Base-by-base conservation (phyloP, 768 basidiomycete genomes). In the Xerocomellus intermedius region DNA sequence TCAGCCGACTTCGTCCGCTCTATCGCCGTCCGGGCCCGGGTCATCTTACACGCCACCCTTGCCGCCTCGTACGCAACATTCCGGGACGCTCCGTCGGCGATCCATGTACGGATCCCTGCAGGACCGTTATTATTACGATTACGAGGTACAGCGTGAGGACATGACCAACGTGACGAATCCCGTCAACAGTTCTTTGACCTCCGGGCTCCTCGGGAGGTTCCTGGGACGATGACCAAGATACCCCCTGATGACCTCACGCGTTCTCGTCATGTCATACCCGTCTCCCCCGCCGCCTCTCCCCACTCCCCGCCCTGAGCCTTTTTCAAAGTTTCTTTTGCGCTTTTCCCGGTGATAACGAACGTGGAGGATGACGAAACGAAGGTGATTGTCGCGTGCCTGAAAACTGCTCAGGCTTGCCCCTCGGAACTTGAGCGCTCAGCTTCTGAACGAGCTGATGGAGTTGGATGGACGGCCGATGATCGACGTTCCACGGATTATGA, bases 1-100 rank as follows among this genome's bases (percentile, higher is more conserved):
- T 8, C 41, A 10, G 6, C 56, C 64, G 12, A 64, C 69, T 13
- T 42, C 74, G 12, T 1, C 71, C 75, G 1, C 78, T 5, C 73
- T 74, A 5, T 71, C 73, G 13, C 68, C 75, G 2, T 50, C 61
- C 21, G 5, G 14, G 16, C 22, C 48, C 6, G 30, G 32, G 13
- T 2, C 38, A 12, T 16, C 58, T 14, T 13, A 8, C 5, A 12
- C 43, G 14, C 43, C 59, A 13, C 33, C 54, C 3, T 19, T 62
- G 14, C 59, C 45, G 0, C 8, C 59, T 19, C 62, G 60, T 4
- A 39, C 46, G 16, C 55, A 39, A 9, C 44, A 58, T 8, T 6
- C 30, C 30, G 52, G 41, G 49, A 41, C 17, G 6, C 50, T 33
- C 39, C 50, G 52, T 37, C 66, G 61, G 35, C 60, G 51, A 44